Percentiles rank a stretch among this genome's conserved stretches.
Evolutionary conservation across 805 yeast genomes (phyloP).

Genomic region (Ogataea methanolica): DNA sequence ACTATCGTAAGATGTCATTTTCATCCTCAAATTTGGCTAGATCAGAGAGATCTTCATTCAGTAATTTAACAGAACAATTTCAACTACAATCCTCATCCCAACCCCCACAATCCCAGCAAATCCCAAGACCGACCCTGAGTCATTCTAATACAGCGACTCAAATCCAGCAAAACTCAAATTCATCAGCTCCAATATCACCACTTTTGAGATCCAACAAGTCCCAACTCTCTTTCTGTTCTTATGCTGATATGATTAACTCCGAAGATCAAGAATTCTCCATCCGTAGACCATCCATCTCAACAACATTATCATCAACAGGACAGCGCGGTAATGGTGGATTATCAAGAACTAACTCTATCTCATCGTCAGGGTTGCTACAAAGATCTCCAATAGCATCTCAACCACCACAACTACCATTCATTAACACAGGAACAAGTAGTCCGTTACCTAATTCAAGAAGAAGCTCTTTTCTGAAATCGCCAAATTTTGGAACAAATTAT

Average conservation of each 20-base stretch:
- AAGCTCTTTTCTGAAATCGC: no score
- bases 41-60: slow-evolving; percentile 18
- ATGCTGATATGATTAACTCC: slow-evolving; percentile 72
- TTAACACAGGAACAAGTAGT: slow-evolving; percentile 19
- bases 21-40: slow-evolving; percentile 17
- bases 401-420: slow-evolving; percentile 4
- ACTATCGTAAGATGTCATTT: slow-evolving; percentile 14
- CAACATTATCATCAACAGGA: slow-evolving; percentile 33
- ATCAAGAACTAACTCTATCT: slow-evolving; percentile 25
- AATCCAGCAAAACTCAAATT: slow-evolving; percentile 1
- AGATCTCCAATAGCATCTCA: neutral
- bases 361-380: slow-evolving; percentile 3
- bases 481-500: neutral
- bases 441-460: neutral
- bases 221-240: slow-evolving; percentile 57
- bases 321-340: slow-evolving; percentile 4
- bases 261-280: slow-evolving; percentile 49
- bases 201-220: slow-evolving; percentile 25
- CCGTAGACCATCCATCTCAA: slow-evolving; percentile 56
- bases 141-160: slow-evolving; percentile 8
- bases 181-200: slow-evolving; percentile 6
- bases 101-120: slow-evolving; percentile 1
- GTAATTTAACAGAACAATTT: slow-evolving; percentile 25
- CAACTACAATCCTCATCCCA: slow-evolving; percentile 8
- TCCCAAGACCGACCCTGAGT: slow-evolving; percentile 7